Evolutionary conservation across 352 stramenopile genomes (phyloP), one percentile per base, ranked within the genome.

Genomic region (Globisporangium takayamanum): DNA sequence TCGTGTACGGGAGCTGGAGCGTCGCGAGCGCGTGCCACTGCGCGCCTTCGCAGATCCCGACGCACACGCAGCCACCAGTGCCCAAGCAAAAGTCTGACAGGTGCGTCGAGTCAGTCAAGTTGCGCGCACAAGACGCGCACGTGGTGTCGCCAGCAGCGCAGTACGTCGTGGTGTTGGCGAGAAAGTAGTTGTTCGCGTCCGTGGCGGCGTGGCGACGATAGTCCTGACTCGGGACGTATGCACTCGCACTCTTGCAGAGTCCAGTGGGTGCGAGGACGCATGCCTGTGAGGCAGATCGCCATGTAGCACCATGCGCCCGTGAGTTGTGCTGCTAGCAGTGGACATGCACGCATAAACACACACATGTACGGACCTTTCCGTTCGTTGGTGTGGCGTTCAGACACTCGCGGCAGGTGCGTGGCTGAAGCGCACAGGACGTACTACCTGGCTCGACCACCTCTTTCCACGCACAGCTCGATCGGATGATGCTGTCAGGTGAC

Each of bases 361-460:
- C 36, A 36, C 55, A 73, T 72, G 62, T 15, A 42, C 22, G 50
- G n/a, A 79, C 71, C 51, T 76, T 59, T 53, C 66, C 55, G n/a
- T 60, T 73, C 25, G 65, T 67, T 4, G 67, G 66, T 50, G 48
- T 50, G 45, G 55, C 54, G 36, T 68, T 62, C 28, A 79, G 50
- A 58, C 71, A 79, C 41, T 79, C 71, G 30, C 50, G 56, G 44
- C 71, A 79, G 22, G 63, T 74, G 26, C 68, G 66, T 30, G 71
- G 63, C 46, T 66, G 41, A 1, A 73, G 42, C 11, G 64, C 7
- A 7, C 30, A 62, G 44, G 68, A 79, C 44, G 45, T 15, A 28
- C 50, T 44, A 26, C 16, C 44, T 22, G 8, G 44, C 39, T 54
- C 42, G 1, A 51, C 58, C 11, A 57, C 62, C 42, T 60, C 50